phyloP scores from a whole-genome alignment of 2,329 filamentous ascomycete species.

The Dendrostoma leiphaemia region DNA sequence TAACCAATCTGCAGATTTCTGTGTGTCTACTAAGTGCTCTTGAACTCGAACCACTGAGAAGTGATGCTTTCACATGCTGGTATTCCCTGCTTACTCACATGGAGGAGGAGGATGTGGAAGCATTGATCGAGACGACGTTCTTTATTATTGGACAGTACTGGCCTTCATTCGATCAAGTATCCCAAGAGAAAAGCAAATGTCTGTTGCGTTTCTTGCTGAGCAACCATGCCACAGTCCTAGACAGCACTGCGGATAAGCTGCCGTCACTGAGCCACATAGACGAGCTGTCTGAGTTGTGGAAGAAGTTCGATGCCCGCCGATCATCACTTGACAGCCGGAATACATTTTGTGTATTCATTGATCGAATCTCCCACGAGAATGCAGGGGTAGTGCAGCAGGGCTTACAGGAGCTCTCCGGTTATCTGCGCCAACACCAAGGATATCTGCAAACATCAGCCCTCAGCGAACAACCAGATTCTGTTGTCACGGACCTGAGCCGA shows the following conservation, averaged over 20 bases:
- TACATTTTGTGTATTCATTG: constrained; percentile 67
- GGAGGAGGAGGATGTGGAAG: constrained; percentile 74
- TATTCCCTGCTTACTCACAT: constrained; percentile 71
- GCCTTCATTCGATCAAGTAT: constrained; percentile 60
- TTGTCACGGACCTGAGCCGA: constrained; percentile 69
- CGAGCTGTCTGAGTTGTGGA: constrained; percentile 66
- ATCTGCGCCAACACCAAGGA: constrained; percentile 70
- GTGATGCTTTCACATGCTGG: constrained; percentile 83
- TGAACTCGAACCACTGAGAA: constrained; percentile 69
- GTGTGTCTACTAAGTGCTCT: constrained; percentile 89
- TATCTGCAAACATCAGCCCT: constrained; percentile 77
- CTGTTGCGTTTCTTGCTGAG: constrained; percentile 65
- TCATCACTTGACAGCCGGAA: constrained; percentile 63
- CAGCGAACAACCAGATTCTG: constrained; percentile 78
- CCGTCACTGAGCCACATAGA: constrained; percentile 74
- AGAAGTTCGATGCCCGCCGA: constrained; percentile 63
- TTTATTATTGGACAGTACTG: constrained; percentile 84
- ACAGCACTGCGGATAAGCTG: constrained; percentile 68
- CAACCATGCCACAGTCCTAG: constrained; percentile 59
- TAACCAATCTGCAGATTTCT: constrained; percentile 62
- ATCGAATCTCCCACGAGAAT: constrained; percentile 79
- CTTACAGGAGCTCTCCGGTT: constrained; percentile 72
- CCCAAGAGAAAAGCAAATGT: constrained; percentile 57
- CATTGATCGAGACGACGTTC: constrained; percentile 83
- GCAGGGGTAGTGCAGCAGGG: constrained; percentile 81